Evolutionary conservation across 139 green algal species (phyloP), one percentile per base, ranked within the genome.

Genomic region (Haematococcus sp.): DNA sequence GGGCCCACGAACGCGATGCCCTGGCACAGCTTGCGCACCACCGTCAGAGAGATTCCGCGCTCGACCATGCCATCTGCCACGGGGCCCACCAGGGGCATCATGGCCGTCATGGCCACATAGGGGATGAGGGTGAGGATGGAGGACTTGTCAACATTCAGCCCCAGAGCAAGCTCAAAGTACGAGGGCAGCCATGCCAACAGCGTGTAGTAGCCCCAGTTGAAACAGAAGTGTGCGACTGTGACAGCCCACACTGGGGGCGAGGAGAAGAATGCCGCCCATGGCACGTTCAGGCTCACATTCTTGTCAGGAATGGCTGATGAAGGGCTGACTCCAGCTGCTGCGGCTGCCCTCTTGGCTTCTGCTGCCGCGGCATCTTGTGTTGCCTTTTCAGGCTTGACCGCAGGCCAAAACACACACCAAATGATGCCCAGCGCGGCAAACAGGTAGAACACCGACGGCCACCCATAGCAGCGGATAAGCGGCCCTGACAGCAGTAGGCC

Each of bases 121-220:
- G 91, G 89, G 64, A 96, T 91, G 63, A 84, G 79, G 13, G 91
- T 94, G 1, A 96, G 81, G 67, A 96, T 76, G 65, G 79, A 90
- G 35, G 73, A 88, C 54, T 84, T 86, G 71, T 94, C 85, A 59
- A 97, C 88, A 54, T 94, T 91, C 30, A 98, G 84, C 2, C 91
- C 90, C 35, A 98, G 81, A 0, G 88, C 84, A 52, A 98, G 86
- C 60, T 96, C 94, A 82, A 98, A 99, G 85, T 97, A 99, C 5
- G 84, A 92, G 13, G 96, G 96, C 79, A 99, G 88, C 96, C 96
- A 99, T 1, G 96, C 90, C 55, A 98, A 84, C 49, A 99, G 86
- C 2, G 89, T 95, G 84, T 98, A 98, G 79, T 98, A 96, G 51
- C 88, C 86, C 92, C 94, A 99, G 84, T 99, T 98, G 87, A 93